Conservation (phyloP, 495 filamentous ascomycete species). For the Neurospora sp. region DNA sequence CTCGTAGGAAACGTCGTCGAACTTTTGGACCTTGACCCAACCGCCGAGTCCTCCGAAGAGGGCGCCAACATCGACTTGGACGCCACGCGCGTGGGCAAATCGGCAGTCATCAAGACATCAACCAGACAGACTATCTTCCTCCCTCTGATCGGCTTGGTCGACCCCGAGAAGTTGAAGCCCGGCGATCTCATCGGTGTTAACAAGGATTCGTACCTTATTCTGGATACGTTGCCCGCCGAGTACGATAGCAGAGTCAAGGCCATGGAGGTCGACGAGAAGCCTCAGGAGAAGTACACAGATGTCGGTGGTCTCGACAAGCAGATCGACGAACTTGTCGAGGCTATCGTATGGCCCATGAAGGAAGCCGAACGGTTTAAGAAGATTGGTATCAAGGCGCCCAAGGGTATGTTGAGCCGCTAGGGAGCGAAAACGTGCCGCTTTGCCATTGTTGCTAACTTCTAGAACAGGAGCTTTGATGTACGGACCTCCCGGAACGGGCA, state of each 20-base stretch:
- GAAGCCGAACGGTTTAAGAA: slow-evolving; percentile 98
- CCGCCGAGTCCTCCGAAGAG: slow-evolving; percentile 90
- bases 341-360: slow-evolving; percentile 99
- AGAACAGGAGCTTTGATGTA: slow-evolving; percentile 88
- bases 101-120: slow-evolving; percentile 99
- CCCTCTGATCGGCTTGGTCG: slow-evolving; percentile 92
- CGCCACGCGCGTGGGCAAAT: slow-evolving; percentile 93
- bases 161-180: slow-evolving; percentile 84
- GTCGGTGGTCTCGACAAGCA: slow-evolving; percentile 97
- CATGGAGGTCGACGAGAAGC: slow-evolving; percentile 99
- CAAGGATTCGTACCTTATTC: slow-evolving; percentile 97
- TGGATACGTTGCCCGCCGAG: slow-evolving; percentile 96
- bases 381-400: slow-evolving; percentile 99
- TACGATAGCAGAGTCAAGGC: slow-evolving; percentile 99
- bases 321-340: slow-evolving; percentile 99
- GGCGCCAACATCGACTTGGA: slow-evolving; percentile 98
- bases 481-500: slow-evolving; percentile 92
- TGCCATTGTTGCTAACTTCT: background rate
- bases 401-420: slow-evolving; percentile 49
- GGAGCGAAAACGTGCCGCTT: background rate
- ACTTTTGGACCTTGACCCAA: slow-evolving; percentile 90
- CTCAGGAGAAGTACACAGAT: slow-evolving; percentile 97
- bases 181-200: slow-evolving; percentile 97
- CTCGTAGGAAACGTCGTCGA: slow-evolving; percentile 98
- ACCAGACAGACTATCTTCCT: slow-evolving; percentile 98